phyloP scores from a whole-genome alignment of 2,329 filamentous ascomycete genomes.

The Aureobasidium sp. region DNA sequence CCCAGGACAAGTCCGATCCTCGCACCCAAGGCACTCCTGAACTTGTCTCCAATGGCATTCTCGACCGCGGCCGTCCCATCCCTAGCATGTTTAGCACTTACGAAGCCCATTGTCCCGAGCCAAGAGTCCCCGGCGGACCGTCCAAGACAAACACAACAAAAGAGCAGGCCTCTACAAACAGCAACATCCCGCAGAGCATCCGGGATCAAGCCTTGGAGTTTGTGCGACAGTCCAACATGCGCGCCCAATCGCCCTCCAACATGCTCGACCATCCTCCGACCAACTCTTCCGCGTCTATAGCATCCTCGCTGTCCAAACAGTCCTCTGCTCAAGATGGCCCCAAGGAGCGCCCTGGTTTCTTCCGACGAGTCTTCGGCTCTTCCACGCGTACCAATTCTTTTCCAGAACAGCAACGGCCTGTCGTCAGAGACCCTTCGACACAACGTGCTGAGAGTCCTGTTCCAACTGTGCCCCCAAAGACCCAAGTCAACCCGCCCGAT shows the following conservation, averaged over 20 bases:
- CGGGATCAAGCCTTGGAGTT: slow-evolving; percentile 43
- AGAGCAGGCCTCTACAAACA: slow-evolving; percentile 23
- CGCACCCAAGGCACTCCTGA: slow-evolving; percentile 39
- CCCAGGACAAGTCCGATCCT: slow-evolving; percentile 50
- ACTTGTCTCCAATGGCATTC: slow-evolving; percentile 30
- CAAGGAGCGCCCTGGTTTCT: slow-evolving; percentile 72
- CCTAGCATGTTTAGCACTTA: slow-evolving; percentile 37
- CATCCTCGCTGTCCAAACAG: slow-evolving; percentile 28
- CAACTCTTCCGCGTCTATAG: slow-evolving; percentile 30
- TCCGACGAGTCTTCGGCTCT: slow-evolving; percentile 82
- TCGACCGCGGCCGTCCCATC: slow-evolving; percentile 38
- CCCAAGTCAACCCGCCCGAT: slow-evolving; percentile 10
- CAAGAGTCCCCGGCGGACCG: slow-evolving; percentile 74
- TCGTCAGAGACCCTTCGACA: slow-evolving; percentile 11
- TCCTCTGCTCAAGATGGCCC: neutral
- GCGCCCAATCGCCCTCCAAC: slow-evolving; percentile 6
- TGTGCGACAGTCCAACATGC: slow-evolving; percentile 40
- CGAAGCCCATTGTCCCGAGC: slow-evolving; percentile 56
- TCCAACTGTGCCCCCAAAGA: neutral
- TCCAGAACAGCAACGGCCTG: slow-evolving; percentile 25
- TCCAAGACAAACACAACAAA: slow-evolving; percentile 41
- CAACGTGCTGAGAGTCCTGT: slow-evolving; percentile 2
- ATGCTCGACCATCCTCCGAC: neutral
- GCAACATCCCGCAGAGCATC: slow-evolving; percentile 34
- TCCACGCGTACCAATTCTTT: slow-evolving; percentile 46